Conservation (phyloP, 2,329 filamentous ascomycete genomes). For the Capronia americana region DNA sequence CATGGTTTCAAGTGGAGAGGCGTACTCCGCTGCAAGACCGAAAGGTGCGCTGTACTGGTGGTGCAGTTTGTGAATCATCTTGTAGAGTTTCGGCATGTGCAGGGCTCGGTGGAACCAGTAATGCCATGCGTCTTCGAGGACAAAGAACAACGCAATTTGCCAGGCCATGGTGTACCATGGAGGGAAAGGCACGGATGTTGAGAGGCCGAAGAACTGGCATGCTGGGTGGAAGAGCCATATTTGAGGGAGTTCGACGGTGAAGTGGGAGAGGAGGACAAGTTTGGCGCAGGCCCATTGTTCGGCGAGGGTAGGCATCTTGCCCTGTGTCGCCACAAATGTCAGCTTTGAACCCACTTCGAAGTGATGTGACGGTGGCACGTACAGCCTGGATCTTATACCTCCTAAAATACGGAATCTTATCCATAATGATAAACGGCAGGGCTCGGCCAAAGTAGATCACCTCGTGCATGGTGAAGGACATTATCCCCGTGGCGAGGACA, state of each 20-base stretch:
- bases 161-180: constrained; percentile 82
- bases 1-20: constrained; percentile 96
- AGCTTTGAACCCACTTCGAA: constrained; percentile 22
- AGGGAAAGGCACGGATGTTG: constrained; percentile 89
- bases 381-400: constrained; percentile 94
- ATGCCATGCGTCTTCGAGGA: constrained; percentile 96
- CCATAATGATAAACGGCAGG: constrained; percentile 91
- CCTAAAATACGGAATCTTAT: constrained; percentile 83
- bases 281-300: constrained; percentile 95
- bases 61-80: constrained; percentile 97
- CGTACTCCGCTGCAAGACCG: constrained; percentile 94
- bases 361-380: constrained; percentile 45
- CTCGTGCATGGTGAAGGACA: constrained; percentile 97
- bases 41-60: constrained; percentile 99
- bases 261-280: constrained; percentile 91
- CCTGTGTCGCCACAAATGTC: constrained; percentile 47
- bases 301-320: constrained; percentile 87
- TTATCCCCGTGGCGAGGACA: constrained; percentile 91
- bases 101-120: constrained; percentile 94
- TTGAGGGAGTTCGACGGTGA: constrained; percentile 96
- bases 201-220: constrained; percentile 88
- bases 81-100: constrained; percentile 95
- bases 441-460: constrained; percentile 90
- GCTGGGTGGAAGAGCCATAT: constrained; percentile 87
- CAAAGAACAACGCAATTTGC: constrained; percentile 92